These are phyloP conservation scores for Micromonas pusilla DNA, from an alignment of 139 green algal genomes.

Conservation along the genomic window DNA sequence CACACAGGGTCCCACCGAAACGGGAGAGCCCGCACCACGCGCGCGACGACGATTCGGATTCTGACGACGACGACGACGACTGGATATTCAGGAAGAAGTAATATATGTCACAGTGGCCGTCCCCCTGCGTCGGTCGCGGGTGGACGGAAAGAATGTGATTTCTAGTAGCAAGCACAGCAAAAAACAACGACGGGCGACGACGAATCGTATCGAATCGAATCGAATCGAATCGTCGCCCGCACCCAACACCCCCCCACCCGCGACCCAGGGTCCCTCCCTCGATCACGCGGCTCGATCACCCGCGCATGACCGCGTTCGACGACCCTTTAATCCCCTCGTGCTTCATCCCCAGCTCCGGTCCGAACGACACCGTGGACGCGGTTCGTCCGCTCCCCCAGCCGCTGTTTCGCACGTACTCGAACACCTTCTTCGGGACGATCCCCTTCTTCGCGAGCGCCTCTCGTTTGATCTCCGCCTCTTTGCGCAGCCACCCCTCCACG, in stretches of 20 bases:
- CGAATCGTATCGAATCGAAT: too few relatives aligned
- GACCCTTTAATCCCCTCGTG: not conserved
- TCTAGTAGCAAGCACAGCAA: too few relatives aligned
- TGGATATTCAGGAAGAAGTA: not conserved
- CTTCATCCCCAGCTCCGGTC: not conserved
- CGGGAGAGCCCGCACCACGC: not conserved
- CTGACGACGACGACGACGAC: slow-evolving; percentile 8
- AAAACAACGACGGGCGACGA: too few relatives aligned
- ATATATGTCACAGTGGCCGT: not conserved
- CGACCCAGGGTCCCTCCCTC: too few relatives aligned
- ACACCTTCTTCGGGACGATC: not conserved
- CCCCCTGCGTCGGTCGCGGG: too few relatives aligned
- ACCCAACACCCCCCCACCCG: too few relatives aligned
- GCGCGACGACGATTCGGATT: not conserved
- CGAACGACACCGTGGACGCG: slow-evolving; percentile 12
- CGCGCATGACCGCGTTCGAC: not conserved
- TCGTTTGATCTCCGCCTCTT: slow-evolving; percentile 47
- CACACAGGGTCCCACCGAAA: not conserved
- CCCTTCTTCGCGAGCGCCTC: not conserved
- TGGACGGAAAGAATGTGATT: too few relatives aligned
- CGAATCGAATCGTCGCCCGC: too few relatives aligned
- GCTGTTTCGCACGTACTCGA: slow-evolving; percentile 24
- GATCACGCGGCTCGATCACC: not conserved
- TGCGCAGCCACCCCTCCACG: slow-evolving; percentile 74
- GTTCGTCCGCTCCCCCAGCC: slow-evolving; percentile 17